These are phyloP conservation scores for Candida sanyaensis DNA, from an alignment of 1,139 yeast genomes.

Conservation along the genomic window DNA sequence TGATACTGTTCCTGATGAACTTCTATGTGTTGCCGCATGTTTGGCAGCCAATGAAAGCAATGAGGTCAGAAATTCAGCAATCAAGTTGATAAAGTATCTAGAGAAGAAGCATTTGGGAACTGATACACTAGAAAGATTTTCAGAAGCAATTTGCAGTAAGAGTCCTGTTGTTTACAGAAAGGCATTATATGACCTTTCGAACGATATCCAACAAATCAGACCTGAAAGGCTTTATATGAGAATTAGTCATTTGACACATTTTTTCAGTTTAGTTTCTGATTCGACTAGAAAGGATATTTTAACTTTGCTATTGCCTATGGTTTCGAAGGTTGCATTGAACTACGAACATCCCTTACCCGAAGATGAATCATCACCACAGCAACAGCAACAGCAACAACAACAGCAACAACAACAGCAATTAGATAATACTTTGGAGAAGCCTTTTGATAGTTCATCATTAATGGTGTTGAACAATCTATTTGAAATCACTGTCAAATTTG, in stretches of 20 bases:
- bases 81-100: slow-evolving; percentile 54
- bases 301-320: slow-evolving; percentile 86
- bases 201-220: slow-evolving; percentile 52
- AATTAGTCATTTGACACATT: slow-evolving; percentile 72
- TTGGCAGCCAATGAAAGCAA: slow-evolving; percentile 67
- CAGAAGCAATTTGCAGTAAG: slow-evolving; percentile 63
- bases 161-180: slow-evolving; percentile 78
- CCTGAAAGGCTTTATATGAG: slow-evolving; percentile 60
- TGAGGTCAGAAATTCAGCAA: slow-evolving; percentile 64
- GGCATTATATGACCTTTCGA: slow-evolving; percentile 69
- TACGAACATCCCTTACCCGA: slow-evolving; percentile 18
- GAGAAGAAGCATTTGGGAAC: slow-evolving; percentile 56
- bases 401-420: not conserved
- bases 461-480: slow-evolving; percentile 84
- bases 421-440: not conserved
- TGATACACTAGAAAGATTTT: slow-evolving; percentile 45
- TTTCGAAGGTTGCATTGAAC: slow-evolving; percentile 71
- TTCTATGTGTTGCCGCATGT: slow-evolving; percentile 64
- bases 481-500: slow-evolving; percentile 79
- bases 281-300: slow-evolving; percentile 71
- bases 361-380: not conserved
- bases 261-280: slow-evolving; percentile 61
- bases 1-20: slow-evolving; percentile 52
- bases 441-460: slow-evolving; percentile 38
- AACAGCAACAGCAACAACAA: no score